A percentile compares a stretch with the other conserved stretches of the same genome.
phyloP scores from a whole-genome alignment of 768 basidiomycete species.

The Termitomyces sp. region DNA sequence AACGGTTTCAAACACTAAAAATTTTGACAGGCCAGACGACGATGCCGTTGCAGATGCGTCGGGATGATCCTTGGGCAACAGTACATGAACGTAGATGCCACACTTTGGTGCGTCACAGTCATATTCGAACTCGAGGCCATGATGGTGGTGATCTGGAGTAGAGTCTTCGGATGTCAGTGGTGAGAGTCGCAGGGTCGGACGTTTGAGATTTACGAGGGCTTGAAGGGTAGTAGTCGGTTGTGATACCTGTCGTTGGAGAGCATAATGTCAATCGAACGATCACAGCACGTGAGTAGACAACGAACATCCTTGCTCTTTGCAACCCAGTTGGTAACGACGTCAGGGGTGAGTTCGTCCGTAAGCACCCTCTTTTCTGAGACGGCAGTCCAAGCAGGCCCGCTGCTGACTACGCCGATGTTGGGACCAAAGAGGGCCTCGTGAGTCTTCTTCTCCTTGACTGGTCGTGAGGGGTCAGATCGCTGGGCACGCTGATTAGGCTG shows the following conservation, averaged over 20 bases:
- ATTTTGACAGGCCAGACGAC: slow-evolving; percentile 34
- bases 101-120: slow-evolving; percentile 90
- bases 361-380: slow-evolving; percentile 57
- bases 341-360: slow-evolving; percentile 74
- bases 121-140: slow-evolving; percentile 87
- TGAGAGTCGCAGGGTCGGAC: slow-evolving; percentile 79
- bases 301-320: slow-evolving; percentile 84
- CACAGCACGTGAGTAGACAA: slow-evolving; percentile 3
- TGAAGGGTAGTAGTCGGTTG: slow-evolving; percentile 92
- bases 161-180: slow-evolving; percentile 53
- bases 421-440: slow-evolving; percentile 89
- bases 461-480: neutral
- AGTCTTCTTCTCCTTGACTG: slow-evolving; percentile 52
- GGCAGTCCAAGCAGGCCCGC: slow-evolving; percentile 70
- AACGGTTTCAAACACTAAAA: slow-evolving; percentile 59
- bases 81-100: slow-evolving; percentile 72
- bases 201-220: slow-evolving; percentile 91
- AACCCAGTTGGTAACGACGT: slow-evolving; percentile 81
- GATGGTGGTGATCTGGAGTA: slow-evolving; percentile 48
- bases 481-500: neutral
- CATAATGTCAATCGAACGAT: neutral
- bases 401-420: slow-evolving; percentile 74
- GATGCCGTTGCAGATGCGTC: slow-evolving; percentile 40
- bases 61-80: slow-evolving; percentile 63
- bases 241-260: slow-evolving; percentile 43